phyloP scores from a whole-genome alignment of 495 filamentous ascomycete species.

The Penicillium pulvis region DNA sequence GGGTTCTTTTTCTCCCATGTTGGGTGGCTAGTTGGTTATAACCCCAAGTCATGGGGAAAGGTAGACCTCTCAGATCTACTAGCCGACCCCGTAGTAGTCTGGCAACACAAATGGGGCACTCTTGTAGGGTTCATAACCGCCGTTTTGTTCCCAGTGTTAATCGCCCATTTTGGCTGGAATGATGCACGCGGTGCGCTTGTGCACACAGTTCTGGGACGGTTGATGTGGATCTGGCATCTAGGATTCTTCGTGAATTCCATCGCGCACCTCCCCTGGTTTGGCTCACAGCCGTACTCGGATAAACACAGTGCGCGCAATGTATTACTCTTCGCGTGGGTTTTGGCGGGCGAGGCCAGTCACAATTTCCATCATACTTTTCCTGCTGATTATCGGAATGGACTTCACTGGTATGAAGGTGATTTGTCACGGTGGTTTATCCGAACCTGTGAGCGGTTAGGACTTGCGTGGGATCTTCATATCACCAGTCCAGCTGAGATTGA shows the following conservation, averaged over 20 bases:
- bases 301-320: conserved; percentile 27
- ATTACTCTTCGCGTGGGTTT: conserved; percentile 28
- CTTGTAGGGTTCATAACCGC: conserved; percentile 19
- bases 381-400: conserved; percentile 34
- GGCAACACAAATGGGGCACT: conserved; percentile 27
- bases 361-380: conserved; percentile 39
- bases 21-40: conserved; percentile 24
- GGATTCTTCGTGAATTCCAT: conserved; percentile 38
- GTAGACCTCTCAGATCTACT: conserved; percentile 33
- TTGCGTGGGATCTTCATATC: conserved; percentile 27
- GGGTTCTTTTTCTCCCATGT: conserved; percentile 27
- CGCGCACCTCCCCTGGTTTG: conserved; percentile 30
- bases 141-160: conserved; percentile 20
- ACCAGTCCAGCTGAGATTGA: conserved; percentile 24
- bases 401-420: conserved; percentile 33
- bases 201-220: not conserved
- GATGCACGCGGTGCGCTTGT: conserved; percentile 24
- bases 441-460: conserved; percentile 24
- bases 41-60: conserved; percentile 5
- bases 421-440: conserved; percentile 32
- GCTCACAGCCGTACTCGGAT: conserved; percentile 33
- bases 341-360: conserved; percentile 33
- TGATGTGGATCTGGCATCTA: conserved; percentile 20
- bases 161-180: conserved; percentile 31
- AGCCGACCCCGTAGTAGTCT: conserved; percentile 28